Base-by-base conservation (phyloP, 441 rosid genomes). In the Croton setiger region DNA sequence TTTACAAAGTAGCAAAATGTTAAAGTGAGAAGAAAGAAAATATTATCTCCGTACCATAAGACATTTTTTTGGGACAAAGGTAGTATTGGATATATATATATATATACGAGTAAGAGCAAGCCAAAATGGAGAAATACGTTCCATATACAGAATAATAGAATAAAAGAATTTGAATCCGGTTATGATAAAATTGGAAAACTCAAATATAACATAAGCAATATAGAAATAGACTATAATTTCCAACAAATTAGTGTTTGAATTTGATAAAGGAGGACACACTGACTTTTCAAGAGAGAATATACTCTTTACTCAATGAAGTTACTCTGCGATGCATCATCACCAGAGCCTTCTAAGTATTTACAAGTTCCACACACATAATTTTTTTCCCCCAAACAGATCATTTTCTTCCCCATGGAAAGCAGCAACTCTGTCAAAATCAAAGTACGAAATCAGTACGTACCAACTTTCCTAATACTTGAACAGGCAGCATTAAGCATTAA, bases 321-420 rank as follows among this genome's bases (percentile, higher is more conserved):
- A 67, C 67, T 71, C 70, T 69, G 52, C 66, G 2, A 27, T 27
- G 31, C 31, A 27, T 27, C 31, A 36, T 15, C 35, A 31, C 45
- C 48, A 60, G 74, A 72, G 64, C 76, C 71, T 86, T 75, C 63
- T 66, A 76, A 35, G 83, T 81, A 77, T 80, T 76, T 78, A 75
- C 87, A 78, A 6, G 21, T 74, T 57, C 67, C 49, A 68, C 69
- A 74, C 68, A 27, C 60, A 76, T 67, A 70, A 27, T 39, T 8
- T 39, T 39, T 68, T 52, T 67, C 70, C 70, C 65, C 70, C 70
- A 76, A 52, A 64, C 45, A 8, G 72, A 72, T 85, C 85, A 85
- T 64, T 78, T 90, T 67, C 84, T 61, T 54, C 68, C 36, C 96
- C 96, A 91, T n/a, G 90, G 81, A 71, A 88, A 86, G 82, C 97